Conservation (phyloP, 768 basidiomycete genomes). For the Dacryopinax primogenitus region DNA sequence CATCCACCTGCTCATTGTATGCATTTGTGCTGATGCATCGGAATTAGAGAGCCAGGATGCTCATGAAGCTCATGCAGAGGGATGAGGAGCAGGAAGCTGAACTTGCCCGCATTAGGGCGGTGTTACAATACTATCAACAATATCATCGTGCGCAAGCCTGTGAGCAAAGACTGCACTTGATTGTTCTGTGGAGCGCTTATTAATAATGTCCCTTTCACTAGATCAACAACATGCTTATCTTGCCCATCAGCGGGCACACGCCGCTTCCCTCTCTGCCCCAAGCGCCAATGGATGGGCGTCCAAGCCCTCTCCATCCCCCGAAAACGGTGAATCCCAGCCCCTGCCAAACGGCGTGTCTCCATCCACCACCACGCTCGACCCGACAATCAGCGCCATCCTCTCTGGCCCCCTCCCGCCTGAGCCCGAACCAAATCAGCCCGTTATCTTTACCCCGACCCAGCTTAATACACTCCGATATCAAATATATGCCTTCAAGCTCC, state of each 20-base stretch:
- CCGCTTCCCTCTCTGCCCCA: background rate
- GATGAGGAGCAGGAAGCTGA: background rate
- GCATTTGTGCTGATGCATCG: background rate
- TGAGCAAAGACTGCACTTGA: background rate
- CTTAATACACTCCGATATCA: conserved; percentile 65
- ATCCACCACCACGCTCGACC: background rate
- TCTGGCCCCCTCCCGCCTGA: conserved; percentile 23
- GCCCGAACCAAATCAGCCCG: conserved; percentile 46
- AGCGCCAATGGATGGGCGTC: background rate
- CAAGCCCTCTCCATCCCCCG: conserved; percentile 1
- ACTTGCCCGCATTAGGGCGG: background rate
- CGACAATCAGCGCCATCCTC: background rate
- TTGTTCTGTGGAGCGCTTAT: background rate
- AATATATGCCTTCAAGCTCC: conserved; percentile 66
- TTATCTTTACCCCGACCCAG: conserved; percentile 67
- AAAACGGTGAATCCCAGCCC: background rate
- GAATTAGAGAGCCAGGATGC: background rate
- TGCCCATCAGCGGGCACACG: background rate
- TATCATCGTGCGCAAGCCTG: conserved; percentile 7
- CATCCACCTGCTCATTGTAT: background rate
- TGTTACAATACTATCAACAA: background rate
- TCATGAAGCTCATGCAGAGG: background rate
- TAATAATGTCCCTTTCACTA: background rate
- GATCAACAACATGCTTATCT: conserved; percentile 9
- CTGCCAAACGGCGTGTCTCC: background rate